Evolutionary conservation across 257 asterid genomes (phyloP), one percentile per base, ranked within the genome.

Genomic region (Fraxinus quadrangulata): DNA sequence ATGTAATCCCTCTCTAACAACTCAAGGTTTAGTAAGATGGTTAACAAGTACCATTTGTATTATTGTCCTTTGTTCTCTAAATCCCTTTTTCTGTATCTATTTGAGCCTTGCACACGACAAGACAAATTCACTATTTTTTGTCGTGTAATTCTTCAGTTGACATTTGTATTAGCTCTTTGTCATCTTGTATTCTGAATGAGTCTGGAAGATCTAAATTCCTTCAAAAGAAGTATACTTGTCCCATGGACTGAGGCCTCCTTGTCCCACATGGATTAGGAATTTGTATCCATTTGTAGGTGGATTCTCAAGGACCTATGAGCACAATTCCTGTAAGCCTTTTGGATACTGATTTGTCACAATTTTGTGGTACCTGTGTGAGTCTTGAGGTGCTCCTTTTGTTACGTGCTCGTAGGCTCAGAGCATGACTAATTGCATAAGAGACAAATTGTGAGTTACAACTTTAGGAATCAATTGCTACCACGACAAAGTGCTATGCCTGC

Each of bases 61-160:
- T 54, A 69, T 54, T 26, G 13, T 45, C 39, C 16, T 80, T 67
- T 28, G 42, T 72, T 67, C 31, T 67, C 26, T 65, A 75, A 33
- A 71, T 75, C 77, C 72, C 14, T 21, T 65, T 63, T 49, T 42
- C 67, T 67, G 31, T 11, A 36, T 42, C 42, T 67, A 11, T 68
- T 63, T 71, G 56, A 24, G 47, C 66, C 34, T 76, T 47, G 11
- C 71, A 47, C 21, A 59, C 68, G 63, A n/a, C 56, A 71, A 47
- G 63, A n/a, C 56, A 71, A 47, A 59, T 31, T 12, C 73, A 73
- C 39, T 28, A 23, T 26, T 45, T 51, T 33, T 23, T 79, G 72
- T 42, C 39, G 21, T 10, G 49, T 28, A 47, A 63, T 70, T 19
- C 26, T 33, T 72, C 61, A 17, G 19, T 47, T 16, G 42, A 49